Base-by-base conservation (phyloP, 192 early-diverging fungal genomes). In the Allomyces macrogynus region DNA sequence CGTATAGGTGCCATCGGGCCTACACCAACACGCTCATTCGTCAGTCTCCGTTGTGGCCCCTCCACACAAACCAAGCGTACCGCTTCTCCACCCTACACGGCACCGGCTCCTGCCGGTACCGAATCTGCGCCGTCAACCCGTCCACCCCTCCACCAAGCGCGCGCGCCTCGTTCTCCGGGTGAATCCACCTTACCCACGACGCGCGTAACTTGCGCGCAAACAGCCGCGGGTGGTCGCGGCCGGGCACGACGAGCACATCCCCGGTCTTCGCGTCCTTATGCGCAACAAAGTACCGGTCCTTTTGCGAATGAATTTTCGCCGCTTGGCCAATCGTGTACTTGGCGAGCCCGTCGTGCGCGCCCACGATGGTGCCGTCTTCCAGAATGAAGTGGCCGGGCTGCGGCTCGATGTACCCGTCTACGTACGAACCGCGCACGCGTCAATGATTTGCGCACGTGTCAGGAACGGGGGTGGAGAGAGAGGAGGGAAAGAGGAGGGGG, bases 261-360 rank as follows among this genome's bases (percentile, higher is more conserved):
- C 61, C 10, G 75, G 79, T 44, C 23, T 18, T 10, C 18, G 20
- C 7, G 10, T 60, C 26, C 7, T 18, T 54, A 20, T 22, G 63
- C 61, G 24, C 26, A 42, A 44, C 61, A 60, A 61, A n/a, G 61
- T 8, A 61, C 63, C 23, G 66, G 25, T 22, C 42, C 43, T 65
- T 66, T 24, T 60, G 61, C 49, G 66, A 73, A 71, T 75, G 62
- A 23, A 92, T 82, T 1, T 79, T 73, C 0, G 87, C 84, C 0
- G 79, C 67, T 72, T 96, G 91, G 7, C 93, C 93, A 54, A 94
- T 82, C 1, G 91, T 92, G 64, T 81, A 88, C 11, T 77, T 76
- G 67, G 79, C 81, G 23, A 91, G 54, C 0, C 89, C 90, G 4
- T 72, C 67, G 65, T 91, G 89, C 24, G 72, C 61, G 1, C 68